phyloP scores from a whole-genome alignment of 2,329 filamentous ascomycete genomes.

The Colletotrichum sansevieriae region DNA sequence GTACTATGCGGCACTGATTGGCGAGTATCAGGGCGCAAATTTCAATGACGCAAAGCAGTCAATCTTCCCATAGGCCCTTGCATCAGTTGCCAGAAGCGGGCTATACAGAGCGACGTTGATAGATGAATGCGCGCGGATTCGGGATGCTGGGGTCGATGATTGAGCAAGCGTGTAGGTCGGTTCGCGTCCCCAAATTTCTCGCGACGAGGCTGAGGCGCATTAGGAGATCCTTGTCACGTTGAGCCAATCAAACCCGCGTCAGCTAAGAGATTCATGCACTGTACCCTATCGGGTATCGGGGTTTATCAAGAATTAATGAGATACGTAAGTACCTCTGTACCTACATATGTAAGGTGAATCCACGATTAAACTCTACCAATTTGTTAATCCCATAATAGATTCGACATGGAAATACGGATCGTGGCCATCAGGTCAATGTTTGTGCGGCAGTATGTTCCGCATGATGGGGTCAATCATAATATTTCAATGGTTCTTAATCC shows the following conservation, averaged over 20 bases:
- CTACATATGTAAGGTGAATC: neutral
- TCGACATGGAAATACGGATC: too few species aligned
- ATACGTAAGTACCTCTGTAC: neutral
- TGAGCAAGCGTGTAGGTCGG: conserved; percentile 14
- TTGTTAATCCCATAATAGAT: too few species aligned
- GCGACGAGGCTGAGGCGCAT: conserved; percentile 42
- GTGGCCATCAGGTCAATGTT: too few species aligned
- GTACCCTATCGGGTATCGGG: neutral
- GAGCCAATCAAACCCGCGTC: conserved; percentile 18
- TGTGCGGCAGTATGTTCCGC: too few species aligned
- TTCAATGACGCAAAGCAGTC: neutral
- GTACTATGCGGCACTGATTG: neutral
- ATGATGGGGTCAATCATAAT: too few species aligned
- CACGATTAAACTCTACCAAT: neutral
- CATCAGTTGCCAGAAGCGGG: neutral
- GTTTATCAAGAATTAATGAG: neutral
- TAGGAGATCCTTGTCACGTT: conserved; percentile 34
- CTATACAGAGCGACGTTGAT: neutral
- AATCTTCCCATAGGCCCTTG: neutral
- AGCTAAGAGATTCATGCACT: conserved; percentile 1
- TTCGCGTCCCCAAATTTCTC: conserved; percentile 43
- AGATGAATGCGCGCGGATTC: conserved; percentile 7
- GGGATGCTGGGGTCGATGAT: conserved; percentile 24
- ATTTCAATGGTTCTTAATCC: too few species aligned
- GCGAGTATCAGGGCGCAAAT: neutral